Conservation (phyloP, 169 alveolate species). For the Cryptosporidium meleagridis region DNA sequence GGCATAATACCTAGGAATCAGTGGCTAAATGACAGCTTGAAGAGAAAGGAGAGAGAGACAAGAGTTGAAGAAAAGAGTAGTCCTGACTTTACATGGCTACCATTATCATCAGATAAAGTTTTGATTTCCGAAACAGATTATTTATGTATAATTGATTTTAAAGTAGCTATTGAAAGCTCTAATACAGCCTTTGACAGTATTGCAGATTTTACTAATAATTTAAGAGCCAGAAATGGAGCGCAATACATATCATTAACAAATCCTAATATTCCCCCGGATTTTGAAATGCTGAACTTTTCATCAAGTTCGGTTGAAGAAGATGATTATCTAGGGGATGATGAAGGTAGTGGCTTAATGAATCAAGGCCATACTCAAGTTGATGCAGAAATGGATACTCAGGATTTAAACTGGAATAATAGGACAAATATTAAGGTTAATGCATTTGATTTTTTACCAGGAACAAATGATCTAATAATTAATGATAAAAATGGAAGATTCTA, state of each 20-base stretch:
- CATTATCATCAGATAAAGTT: slow-evolving; percentile 16
- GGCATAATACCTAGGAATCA: slow-evolving; percentile 33
- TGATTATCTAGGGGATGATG: background rate
- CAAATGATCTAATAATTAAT: slow-evolving; percentile 18
- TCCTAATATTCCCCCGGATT: background rate
- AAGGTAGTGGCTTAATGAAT: background rate
- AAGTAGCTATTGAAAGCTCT: background rate
- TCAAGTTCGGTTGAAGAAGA: slow-evolving; percentile 4
- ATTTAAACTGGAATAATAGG: background rate
- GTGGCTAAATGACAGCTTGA: slow-evolving; percentile 4
- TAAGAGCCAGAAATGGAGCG: background rate
- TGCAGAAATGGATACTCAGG: background rate
- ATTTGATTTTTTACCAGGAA: slow-evolving; percentile 35
- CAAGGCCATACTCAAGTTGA: background rate
- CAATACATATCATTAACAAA: background rate
- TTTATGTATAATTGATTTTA: slow-evolving; percentile 2
- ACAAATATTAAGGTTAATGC: background rate
- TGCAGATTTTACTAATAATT: background rate
- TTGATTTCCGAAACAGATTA: slow-evolving; percentile 4
- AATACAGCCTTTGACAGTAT: background rate
- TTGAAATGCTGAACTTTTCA: slow-evolving; percentile 2
- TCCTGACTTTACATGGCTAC: slow-evolving; percentile 39
- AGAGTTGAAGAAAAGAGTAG: background rate
- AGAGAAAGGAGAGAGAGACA: background rate
- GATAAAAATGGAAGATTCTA: slow-evolving; percentile 18